Conservation (phyloP, 495 filamentous ascomycete genomes). For the Lasiosphaeria miniovina region DNA sequence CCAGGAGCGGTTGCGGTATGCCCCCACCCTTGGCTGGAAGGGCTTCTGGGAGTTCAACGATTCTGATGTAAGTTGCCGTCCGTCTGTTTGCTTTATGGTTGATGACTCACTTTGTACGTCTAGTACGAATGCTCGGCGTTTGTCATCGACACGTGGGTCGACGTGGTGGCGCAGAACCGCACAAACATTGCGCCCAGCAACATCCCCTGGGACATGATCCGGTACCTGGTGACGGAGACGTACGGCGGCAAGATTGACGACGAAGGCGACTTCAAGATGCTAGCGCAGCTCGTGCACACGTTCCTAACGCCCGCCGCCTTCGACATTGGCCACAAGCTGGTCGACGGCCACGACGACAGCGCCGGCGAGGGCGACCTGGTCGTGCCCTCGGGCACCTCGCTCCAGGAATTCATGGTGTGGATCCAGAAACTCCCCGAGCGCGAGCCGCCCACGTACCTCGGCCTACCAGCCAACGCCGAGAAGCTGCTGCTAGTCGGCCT, state of each 20-base stretch:
- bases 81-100: background rate
- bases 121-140: constrained; percentile 96
- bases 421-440: constrained; percentile 88
- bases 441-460: constrained; percentile 96
- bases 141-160: constrained; percentile 95
- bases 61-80: constrained; percentile 75
- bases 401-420: constrained; percentile 88
- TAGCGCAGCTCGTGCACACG: constrained; percentile 66
- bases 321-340: constrained; percentile 86
- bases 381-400: constrained; percentile 73
- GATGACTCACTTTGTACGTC: constrained; percentile 6
- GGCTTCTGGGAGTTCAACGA: constrained; percentile 99
- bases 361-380: constrained; percentile 52
- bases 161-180: constrained; percentile 71
- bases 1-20: constrained; percentile 93
- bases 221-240: constrained; percentile 84
- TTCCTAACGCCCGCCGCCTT: constrained; percentile 85
- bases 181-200: constrained; percentile 90
- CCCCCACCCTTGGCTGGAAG: constrained; percentile 94
- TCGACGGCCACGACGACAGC: constrained; percentile 47
- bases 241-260: constrained; percentile 99
- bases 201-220: constrained; percentile 96
- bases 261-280: constrained; percentile 73
- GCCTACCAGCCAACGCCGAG: constrained; percentile 93
- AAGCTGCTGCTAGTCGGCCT: constrained; percentile 90